Evolutionary conservation across 2,329 filamentous ascomycete genomes (phyloP).

Genomic region (Colletotrichum australisinense): DNA sequence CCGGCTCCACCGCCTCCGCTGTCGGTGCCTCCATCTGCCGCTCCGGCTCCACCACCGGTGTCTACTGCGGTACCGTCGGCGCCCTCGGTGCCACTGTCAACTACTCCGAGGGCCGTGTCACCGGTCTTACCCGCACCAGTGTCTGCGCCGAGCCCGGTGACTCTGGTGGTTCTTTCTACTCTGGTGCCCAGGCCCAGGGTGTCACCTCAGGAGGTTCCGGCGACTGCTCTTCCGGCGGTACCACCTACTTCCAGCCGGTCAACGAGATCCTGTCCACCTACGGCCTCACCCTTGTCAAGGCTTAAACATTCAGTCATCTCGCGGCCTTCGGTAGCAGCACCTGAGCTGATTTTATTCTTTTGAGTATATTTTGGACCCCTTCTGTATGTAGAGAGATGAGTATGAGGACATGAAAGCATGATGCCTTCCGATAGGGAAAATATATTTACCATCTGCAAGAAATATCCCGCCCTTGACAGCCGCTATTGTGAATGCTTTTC

Average conservation of each 20-base stretch:
- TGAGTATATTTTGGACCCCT: not conserved
- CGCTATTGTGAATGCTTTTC: not conserved
- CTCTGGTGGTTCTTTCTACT: constrained; percentile 53
- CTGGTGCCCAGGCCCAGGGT: constrained; percentile 53
- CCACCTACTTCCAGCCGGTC: constrained; percentile 55
- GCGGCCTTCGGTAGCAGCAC: not conserved
- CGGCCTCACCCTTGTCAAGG: constrained; percentile 44
- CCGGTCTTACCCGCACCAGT: constrained; percentile 52
- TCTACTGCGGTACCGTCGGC: constrained; percentile 51
- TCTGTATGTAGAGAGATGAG: not conserved
- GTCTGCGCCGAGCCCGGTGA: constrained; percentile 55
- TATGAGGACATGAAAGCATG: not conserved
- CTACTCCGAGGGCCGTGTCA: constrained; percentile 52
- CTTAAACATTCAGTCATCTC: constrained; percentile 25
- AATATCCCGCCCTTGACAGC: not conserved
- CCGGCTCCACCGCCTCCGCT: constrained; percentile 50
- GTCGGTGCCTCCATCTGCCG: constrained; percentile 52
- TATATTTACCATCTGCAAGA: not conserved
- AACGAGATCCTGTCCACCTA: constrained; percentile 54
- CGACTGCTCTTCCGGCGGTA: constrained; percentile 49
- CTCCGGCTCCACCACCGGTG: constrained; percentile 54
- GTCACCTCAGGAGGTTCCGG: constrained; percentile 54
- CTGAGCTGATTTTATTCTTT: not conserved
- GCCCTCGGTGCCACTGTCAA: constrained; percentile 48
- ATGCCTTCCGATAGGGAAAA: not conserved